Base-by-base conservation (phyloP, 2,329 filamentous ascomycete species). In the Tolypocladium endophyticum region DNA sequence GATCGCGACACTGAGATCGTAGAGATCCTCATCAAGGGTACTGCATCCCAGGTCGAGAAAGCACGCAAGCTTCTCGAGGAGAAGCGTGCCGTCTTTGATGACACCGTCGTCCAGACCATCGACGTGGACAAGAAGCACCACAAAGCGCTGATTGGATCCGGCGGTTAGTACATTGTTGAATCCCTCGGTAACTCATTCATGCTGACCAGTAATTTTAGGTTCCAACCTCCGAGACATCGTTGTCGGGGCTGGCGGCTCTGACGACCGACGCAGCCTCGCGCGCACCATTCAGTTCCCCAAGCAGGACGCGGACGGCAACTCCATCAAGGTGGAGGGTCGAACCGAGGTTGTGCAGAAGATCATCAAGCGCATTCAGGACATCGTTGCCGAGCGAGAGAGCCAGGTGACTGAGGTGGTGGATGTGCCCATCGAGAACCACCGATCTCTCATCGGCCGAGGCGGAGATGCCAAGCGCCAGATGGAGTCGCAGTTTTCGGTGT, bases 111-210 rank as follows among this genome's bases (percentile, higher is more conserved):
- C 20, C 87, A 88, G 76, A 91, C 86, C 16, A 79, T 99, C 56
- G 89, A 95, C 39, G 86, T 99, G n/a, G 92, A 97, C 66, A 90
- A 91, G 78, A 96, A 95, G 79, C 86, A 94, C 74, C 94, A 99
- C 77, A 87, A 88, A 75, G 84, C 87, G 58, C 80, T 99, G 64
- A 99, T 99, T 73, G 94, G 94, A 63, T 80, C 87, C 65, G 89
- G 89, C 71, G 94, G 92, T 92, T 82, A 77, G 89, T 78, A 14
- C 67, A 55, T 6, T 41, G 16, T n/a, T 43, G n/a, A 47, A 47
- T 5, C 8, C 33, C 43, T 18, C 54, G 28, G 28, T 2, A 18
- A 16, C 23, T 55, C 4, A 18, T 33, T 35, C n/a, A 18, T 47
- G 16, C 39, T 62, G 33, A 61, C 62, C 67, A 45, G 59, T 45